These are phyloP conservation scores for Sporisorium reilianum DNA, from an alignment of 1,284 basidiomycete genomes.

Conservation along the genomic window DNA sequence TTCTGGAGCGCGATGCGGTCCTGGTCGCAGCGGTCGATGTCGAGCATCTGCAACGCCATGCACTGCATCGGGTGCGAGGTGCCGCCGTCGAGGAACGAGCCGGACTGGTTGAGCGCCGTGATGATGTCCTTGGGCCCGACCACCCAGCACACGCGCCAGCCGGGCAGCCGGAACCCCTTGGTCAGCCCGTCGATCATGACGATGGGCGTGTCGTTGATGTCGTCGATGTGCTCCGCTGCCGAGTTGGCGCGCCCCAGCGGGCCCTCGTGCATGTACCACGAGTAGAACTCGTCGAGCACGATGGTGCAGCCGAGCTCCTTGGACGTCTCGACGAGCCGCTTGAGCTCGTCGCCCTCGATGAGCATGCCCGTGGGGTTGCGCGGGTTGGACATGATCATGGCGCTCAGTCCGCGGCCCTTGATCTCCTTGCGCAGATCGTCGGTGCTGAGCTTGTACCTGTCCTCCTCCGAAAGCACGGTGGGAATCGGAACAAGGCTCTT, in stretches of 20 bases:
- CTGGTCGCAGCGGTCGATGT: slow-evolving; percentile 74
- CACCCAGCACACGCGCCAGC: slow-evolving; percentile 82
- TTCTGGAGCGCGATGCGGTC: slow-evolving; percentile 76
- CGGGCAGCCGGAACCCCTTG: slow-evolving; percentile 75
- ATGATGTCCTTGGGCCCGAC: slow-evolving; percentile 72
- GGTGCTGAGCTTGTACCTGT: slow-evolving; percentile 80
- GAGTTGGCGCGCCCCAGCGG: slow-evolving; percentile 84
- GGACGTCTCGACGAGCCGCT: slow-evolving; percentile 80
- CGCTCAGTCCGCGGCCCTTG: slow-evolving; percentile 76
- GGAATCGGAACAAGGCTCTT: slow-evolving; percentile 81
- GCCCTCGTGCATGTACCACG: slow-evolving; percentile 84
- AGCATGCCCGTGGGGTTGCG: slow-evolving; percentile 90
- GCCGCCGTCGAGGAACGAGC: slow-evolving; percentile 59
- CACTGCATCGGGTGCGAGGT: slow-evolving; percentile 60
- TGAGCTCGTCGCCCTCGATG: slow-evolving; percentile 78
- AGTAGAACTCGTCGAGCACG: slow-evolving; percentile 91
- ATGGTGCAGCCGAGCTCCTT: slow-evolving; percentile 80
- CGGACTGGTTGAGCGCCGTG: slow-evolving; percentile 55
- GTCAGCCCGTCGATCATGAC: slow-evolving; percentile 92
- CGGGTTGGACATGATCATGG: slow-evolving; percentile 89
- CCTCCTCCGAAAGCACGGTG: slow-evolving; percentile 70
- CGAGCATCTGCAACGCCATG: slow-evolving; percentile 59
- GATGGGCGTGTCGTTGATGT: slow-evolving; percentile 84
- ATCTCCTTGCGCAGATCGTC: slow-evolving; percentile 71
- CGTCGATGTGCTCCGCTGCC: slow-evolving; percentile 82